Base-by-base conservation (phyloP, 768 basidiomycete species). In the Suillus tomentosus region DNA sequence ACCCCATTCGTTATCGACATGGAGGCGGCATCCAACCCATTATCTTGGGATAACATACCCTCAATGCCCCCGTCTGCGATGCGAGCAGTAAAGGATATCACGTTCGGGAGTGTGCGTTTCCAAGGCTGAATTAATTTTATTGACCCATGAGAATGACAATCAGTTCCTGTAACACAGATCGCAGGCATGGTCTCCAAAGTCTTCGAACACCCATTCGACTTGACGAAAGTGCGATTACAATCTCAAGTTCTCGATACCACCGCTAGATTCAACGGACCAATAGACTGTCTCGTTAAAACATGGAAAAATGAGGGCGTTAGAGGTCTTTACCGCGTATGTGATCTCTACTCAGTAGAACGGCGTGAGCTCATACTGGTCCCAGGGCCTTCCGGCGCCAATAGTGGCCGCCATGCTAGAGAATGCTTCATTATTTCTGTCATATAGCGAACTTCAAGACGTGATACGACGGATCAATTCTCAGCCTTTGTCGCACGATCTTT, bases 121-220 rank as follows among this genome's bases (percentile, higher is more conserved):
- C 10, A 13, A 58, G 10, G 7, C 56, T 56, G 14, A 31, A 22
- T 42, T 15, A 45, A 9, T 55, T 43, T 27, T 4, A 1, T 40
- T 37, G 6, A 37, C 47, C 63, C 24, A 39, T 4, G 57, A 40
- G n/a, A 22, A 34, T 57, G 22, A 65, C 27, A 53, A 22, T 45
- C 54, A 31, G 47, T 31, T 27, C 5, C 17, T 54, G 31, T 54
- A 19, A 19, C 19, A 34, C 56, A 94, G 93, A 77, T 87, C 62
- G 93, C 95, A 62, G 96, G 96, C 31, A 94, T 96, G 81, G 80
- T 85, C 10, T 89, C 95, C 54, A 87, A 89, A 74, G 80, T 95
- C 17, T 89, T 97, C 66, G 95, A 96, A 78, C 94, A 97, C 73
- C 96, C 96, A 1, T 95, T 96, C 71, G 96, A 98, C 77, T 85